Evolutionary conservation across 441 rosid species (phyloP).

Genomic region (Syzygium syzygioides): DNA sequence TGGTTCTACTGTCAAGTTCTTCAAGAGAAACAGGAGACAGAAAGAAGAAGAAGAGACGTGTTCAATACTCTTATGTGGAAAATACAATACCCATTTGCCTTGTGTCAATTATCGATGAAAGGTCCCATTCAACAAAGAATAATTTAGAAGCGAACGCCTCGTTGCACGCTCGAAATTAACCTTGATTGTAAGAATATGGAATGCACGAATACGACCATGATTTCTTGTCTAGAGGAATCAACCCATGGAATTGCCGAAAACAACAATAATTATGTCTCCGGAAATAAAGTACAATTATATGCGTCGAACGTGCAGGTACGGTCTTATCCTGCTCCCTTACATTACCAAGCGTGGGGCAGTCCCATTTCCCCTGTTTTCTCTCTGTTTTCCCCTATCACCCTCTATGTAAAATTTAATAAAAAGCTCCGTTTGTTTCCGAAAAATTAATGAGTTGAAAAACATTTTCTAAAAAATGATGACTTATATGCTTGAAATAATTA

Average conservation of each 20-base stretch:
- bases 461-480: no score
- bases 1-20: neutral
- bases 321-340: neutral
- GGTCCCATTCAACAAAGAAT: neutral
- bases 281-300: neutral
- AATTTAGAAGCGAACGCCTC: no score
- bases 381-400: neutral
- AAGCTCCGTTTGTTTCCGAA: no score
- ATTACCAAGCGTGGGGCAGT: neutral
- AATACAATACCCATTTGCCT: accelerated
- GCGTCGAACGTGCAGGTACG: neutral
- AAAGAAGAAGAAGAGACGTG: neutral
- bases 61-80: neutral
- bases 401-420: neutral
- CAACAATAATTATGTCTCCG: neutral
- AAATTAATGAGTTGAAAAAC: no score
- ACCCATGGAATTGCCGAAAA: neutral
- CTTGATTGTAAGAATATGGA: neutral
- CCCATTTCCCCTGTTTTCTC: neutral
- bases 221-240: neutral
- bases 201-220: neutral
- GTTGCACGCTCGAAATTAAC: neutral
- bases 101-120: neutral
- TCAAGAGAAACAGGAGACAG: neutral
- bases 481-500: no score